Evolutionary conservation across 2,329 filamentous ascomycete species (phyloP).

Genomic region (Blastomyces gilchristii): DNA sequence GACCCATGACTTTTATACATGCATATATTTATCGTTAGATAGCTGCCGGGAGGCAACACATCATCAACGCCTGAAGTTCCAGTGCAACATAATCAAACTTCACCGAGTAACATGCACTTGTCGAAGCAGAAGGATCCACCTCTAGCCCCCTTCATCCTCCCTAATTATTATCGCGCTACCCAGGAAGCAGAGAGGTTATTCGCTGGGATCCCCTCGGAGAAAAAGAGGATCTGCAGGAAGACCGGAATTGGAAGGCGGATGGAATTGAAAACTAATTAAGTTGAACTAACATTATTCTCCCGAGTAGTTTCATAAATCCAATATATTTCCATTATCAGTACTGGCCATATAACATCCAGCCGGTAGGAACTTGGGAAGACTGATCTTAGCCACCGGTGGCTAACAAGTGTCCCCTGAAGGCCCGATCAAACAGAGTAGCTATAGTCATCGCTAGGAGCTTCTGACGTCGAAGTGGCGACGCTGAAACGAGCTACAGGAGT

Average conservation of each 20-base stretch:
- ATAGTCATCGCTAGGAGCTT: background rate
- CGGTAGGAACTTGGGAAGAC: background rate
- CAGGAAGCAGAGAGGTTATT: background rate
- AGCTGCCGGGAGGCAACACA: background rate
- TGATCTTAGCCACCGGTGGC: background rate
- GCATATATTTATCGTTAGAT: background rate
- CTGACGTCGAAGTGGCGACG: conserved; percentile 3
- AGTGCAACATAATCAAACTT: background rate
- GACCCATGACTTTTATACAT: background rate
- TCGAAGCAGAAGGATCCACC: conserved; percentile 20
- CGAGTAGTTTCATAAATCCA: background rate
- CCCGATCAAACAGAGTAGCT: background rate
- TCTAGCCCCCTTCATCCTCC: conserved; percentile 24
- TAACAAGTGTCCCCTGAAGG: too few relatives aligned
- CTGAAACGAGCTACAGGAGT: conserved; percentile 4
- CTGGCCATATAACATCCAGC: background rate
- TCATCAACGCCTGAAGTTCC: background rate
- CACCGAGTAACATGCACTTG: conserved; percentile 1
- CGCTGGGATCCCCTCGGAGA: background rate
- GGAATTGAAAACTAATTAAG: background rate
- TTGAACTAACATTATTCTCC: background rate
- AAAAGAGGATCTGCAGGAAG: conserved; percentile 9
- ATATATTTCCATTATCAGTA: background rate
- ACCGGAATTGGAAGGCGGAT: background rate
- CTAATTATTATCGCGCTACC: conserved; percentile 32